These are phyloP conservation scores for Oenanthe sinensis DNA, from an alignment of 129 eudicot genomes.

Conservation along the genomic window DNA sequence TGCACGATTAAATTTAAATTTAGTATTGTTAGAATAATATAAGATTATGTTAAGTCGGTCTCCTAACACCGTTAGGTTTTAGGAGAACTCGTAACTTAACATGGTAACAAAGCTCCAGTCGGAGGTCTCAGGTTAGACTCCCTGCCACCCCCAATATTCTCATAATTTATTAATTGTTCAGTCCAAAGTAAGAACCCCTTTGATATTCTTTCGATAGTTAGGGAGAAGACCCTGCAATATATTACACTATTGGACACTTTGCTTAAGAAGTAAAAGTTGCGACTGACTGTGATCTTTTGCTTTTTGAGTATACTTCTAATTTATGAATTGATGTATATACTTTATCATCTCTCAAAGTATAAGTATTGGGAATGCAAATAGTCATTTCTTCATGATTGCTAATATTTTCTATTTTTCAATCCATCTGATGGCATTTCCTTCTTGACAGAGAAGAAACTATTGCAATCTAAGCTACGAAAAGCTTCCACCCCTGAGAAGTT, in stretches of 20 bases:
- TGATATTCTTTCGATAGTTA: neutral
- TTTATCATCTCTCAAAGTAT: neutral
- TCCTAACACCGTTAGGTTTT: too few species aligned
- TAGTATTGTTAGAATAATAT: too few species aligned
- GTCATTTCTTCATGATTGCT: neutral
- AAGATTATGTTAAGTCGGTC: too few species aligned
- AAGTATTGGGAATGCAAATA: neutral
- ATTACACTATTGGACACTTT: neutral
- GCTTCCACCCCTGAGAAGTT: slow-evolving; percentile 52
- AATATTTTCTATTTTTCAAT: neutral
- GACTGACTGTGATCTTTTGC: neutral
- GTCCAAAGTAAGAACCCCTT: neutral
- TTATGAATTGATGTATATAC: neutral
- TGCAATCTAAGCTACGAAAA: slow-evolving; percentile 71
- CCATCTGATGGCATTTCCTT: neutral
- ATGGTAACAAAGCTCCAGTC: too few species aligned
- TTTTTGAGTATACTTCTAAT: neutral
- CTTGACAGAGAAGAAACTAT: slow-evolving; percentile 68
- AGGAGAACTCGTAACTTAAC: too few species aligned
- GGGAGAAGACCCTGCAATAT: too few species aligned
- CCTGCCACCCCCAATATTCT: too few species aligned
- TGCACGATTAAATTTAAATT: neutral
- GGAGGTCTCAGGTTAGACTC: too few species aligned
- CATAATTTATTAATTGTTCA: neutral
- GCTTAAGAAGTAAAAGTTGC: neutral